These are phyloP conservation scores for Phytopythium delawarense DNA, from an alignment of 352 stramenopile genomes.

Conservation along the genomic window DNA sequence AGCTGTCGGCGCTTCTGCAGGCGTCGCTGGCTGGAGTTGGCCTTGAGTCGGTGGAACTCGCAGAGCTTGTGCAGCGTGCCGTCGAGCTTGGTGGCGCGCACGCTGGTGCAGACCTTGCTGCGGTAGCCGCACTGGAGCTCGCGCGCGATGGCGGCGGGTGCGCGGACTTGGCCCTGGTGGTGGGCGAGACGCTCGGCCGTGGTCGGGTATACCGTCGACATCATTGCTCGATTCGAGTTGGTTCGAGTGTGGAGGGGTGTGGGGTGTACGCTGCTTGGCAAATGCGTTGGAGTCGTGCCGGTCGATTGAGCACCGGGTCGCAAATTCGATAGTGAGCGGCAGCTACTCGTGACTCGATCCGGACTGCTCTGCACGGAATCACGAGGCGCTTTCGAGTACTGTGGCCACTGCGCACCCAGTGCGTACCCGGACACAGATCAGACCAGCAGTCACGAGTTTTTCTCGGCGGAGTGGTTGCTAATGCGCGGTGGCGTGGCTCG, in stretches of 20 bases:
- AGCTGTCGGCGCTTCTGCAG: no score
- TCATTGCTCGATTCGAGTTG: no score
- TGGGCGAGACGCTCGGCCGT: no score
- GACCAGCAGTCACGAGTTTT: background rate
- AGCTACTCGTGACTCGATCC: background rate
- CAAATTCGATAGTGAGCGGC: background rate
- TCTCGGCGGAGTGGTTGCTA: background rate
- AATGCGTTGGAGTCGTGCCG: background rate
- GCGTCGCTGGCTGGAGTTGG: slow-evolving; percentile 45
- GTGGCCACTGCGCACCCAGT: no score
- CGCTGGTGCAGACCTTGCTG: slow-evolving; percentile 41
- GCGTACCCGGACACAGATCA: background rate
- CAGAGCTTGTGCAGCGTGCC: slow-evolving; percentile 45
- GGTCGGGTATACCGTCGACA: background rate
- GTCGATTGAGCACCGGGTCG: background rate
- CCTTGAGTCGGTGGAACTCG: slow-evolving; percentile 45
- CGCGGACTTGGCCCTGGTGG: background rate
- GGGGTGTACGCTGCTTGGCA: background rate
- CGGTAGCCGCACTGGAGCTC: slow-evolving; percentile 42
- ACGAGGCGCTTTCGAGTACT: background rate
- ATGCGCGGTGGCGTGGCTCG: no score
- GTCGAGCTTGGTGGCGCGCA: slow-evolving; percentile 39
- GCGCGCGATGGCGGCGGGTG: background rate
- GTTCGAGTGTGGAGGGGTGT: background rate
- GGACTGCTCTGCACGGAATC: background rate